Evolutionary conservation across 2,329 filamentous ascomycete genomes (phyloP).

Genomic region (Fusarium sororula): DNA sequence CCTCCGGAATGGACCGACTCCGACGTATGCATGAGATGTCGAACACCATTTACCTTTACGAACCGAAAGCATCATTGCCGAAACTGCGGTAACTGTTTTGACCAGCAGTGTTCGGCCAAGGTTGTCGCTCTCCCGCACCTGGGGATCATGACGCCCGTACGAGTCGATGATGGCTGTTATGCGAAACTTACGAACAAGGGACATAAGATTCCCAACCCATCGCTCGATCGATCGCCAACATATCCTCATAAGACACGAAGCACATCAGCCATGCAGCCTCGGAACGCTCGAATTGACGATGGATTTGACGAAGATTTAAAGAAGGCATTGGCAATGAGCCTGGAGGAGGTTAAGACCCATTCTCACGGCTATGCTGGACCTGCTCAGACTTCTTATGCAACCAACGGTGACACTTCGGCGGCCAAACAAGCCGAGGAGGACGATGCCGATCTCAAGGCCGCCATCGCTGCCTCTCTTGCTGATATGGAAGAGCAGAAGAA

Average conservation of each 20-base stretch:
- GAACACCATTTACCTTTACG: slow-evolving; percentile 94
- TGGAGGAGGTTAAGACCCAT: slow-evolving; percentile 88
- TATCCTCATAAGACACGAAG: slow-evolving; percentile 71
- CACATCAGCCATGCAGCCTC: slow-evolving; percentile 82
- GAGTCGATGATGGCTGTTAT: slow-evolving; percentile 96
- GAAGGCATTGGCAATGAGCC: slow-evolving; percentile 92
- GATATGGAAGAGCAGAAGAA: slow-evolving; percentile 99
- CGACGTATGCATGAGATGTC: slow-evolving; percentile 97
- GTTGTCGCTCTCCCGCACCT: slow-evolving; percentile 88
- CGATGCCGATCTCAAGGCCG: slow-evolving; percentile 91
- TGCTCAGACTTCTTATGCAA: slow-evolving; percentile 49
- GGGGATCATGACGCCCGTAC: slow-evolving; percentile 88
- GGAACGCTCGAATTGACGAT: slow-evolving; percentile 86
- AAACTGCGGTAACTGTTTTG: slow-evolving; percentile 98
- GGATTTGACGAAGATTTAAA: slow-evolving; percentile 96
- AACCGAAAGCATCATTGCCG: slow-evolving; percentile 98
- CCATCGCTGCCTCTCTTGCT: slow-evolving; percentile 91
- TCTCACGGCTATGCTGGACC: slow-evolving; percentile 77
- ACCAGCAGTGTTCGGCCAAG: slow-evolving; percentile 93
- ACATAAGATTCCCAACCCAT: slow-evolving; percentile 50
- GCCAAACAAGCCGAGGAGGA: slow-evolving; percentile 76
- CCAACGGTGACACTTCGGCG: slow-evolving; percentile 48
- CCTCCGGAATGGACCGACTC: slow-evolving; percentile 98
- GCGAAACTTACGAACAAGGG: slow-evolving; percentile 83
- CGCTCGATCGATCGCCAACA: slow-evolving; percentile 59